Percentiles rank a stretch among this genome's conserved stretches.
Evolutionary conservation across 768 basidiomycete genomes (phyloP).

Genomic region (Fomitopsis serialis): DNA sequence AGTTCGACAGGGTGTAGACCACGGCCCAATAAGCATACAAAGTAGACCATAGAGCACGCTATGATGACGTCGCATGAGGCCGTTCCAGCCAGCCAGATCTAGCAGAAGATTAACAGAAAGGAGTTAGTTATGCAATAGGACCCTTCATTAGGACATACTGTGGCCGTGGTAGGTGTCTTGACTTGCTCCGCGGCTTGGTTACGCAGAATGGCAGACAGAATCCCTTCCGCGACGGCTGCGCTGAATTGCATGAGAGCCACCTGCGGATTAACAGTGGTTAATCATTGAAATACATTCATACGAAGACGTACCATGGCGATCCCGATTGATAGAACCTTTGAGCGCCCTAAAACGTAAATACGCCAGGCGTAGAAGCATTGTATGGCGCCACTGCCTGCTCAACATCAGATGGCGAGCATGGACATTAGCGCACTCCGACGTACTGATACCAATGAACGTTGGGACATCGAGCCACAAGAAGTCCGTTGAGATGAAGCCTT

Average conservation of each 20-base stretch:
- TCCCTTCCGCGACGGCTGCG: not conserved
- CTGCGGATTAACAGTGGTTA: not conserved
- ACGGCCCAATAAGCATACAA: not conserved
- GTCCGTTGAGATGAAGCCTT: not conserved
- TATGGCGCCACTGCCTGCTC: not conserved
- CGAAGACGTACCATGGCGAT: not conserved
- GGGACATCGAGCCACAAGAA: not conserved
- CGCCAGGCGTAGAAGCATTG: conserved; percentile 1
- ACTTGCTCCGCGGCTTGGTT: not conserved
- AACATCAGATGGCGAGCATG: no score
- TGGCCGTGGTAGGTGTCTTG: not conserved
- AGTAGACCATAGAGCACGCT: not conserved
- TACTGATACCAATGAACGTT: not conserved
- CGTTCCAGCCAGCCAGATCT: not conserved
- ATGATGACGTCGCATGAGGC: not conserved
- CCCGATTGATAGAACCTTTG: not conserved
- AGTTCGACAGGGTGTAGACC: no score
- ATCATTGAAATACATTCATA: no score
- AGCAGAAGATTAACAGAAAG: no score
- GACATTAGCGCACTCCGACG: not conserved
- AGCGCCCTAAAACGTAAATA: not conserved
- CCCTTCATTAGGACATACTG: no score
- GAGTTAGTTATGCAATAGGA: no score
- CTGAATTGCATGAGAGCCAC: not conserved
- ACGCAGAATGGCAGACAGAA: not conserved